These are phyloP conservation scores for Pleurotus tuber-regium DNA, from an alignment of 768 basidiomycete genomes.

Conservation along the genomic window DNA sequence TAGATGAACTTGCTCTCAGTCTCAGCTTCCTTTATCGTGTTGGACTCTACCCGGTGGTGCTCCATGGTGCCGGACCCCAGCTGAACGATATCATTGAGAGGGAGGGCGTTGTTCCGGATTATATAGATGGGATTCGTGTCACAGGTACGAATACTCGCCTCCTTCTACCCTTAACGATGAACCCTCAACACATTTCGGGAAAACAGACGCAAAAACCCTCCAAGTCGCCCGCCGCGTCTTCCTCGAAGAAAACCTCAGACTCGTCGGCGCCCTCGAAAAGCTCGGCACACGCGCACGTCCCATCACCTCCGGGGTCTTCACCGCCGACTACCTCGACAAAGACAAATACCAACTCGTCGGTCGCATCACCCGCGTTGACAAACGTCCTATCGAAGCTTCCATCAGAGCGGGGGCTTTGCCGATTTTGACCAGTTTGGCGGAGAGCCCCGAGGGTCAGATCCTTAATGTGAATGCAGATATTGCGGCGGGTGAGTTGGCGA, in stretches of 20 bases:
- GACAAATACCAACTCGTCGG: slow-evolving; percentile 95
- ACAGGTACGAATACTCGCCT: slow-evolving; percentile 60
- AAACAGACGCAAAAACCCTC: slow-evolving; percentile 88
- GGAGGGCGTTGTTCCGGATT: slow-evolving; percentile 93
- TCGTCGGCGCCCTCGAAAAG: slow-evolving; percentile 89
- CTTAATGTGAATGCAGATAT: slow-evolving; percentile 99
- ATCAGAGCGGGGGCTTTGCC: slow-evolving; percentile 96
- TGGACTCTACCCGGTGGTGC: slow-evolving; percentile 95
- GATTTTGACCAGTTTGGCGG: slow-evolving; percentile 92
- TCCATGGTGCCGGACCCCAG: slow-evolving; percentile 96
- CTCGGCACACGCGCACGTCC: slow-evolving; percentile 96
- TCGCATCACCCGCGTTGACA: slow-evolving; percentile 92
- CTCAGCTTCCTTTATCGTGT: slow-evolving; percentile 96
- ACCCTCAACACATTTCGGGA: not conserved
- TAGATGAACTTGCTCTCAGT: slow-evolving; percentile 92
- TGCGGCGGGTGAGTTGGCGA: slow-evolving; percentile 95
- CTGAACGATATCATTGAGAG: slow-evolving; percentile 90
- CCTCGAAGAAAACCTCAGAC: slow-evolving; percentile 94
- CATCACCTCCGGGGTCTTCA: slow-evolving; percentile 97
- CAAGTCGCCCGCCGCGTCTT: slow-evolving; percentile 94
- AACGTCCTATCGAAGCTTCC: slow-evolving; percentile 93
- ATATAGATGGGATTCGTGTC: slow-evolving; percentile 96
- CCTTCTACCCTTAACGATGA: not conserved
- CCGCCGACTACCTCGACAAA: slow-evolving; percentile 93
- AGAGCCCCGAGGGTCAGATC: slow-evolving; percentile 95